Conservation (phyloP, 352 stramenopile genomes). For the Phytophthora ramorum region DNA sequence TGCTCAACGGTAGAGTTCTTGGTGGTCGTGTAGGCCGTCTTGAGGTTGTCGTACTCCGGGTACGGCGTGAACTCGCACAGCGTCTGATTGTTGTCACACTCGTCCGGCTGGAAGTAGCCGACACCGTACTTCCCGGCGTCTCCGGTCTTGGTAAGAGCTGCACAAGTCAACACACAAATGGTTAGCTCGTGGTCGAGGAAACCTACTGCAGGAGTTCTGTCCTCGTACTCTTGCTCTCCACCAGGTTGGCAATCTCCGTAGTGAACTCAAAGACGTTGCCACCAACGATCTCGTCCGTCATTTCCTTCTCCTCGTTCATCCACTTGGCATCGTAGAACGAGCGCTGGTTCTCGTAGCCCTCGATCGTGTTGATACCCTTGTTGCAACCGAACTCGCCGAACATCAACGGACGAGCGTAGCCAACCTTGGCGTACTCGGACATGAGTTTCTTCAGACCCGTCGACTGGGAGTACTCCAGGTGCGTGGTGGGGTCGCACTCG, state of each 20-base stretch:
- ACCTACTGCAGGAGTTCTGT: not conserved
- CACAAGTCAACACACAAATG: not conserved
- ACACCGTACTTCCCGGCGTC: constrained; percentile 69
- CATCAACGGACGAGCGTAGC: constrained; percentile 69
- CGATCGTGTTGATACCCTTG: constrained; percentile 64
- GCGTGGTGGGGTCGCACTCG: constrained; percentile 57
- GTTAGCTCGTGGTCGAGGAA: not conserved
- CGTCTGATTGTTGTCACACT: constrained; percentile 59
- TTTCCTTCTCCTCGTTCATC: constrained; percentile 80
- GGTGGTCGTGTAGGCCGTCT: constrained; percentile 57
- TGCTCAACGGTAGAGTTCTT: constrained; percentile 51
- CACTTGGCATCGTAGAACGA: constrained; percentile 70
- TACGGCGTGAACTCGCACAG: constrained; percentile 68
- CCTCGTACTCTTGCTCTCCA: constrained; percentile 39
- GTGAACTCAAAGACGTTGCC: constrained; percentile 85
- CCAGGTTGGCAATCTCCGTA: constrained; percentile 66
- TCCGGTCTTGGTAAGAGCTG: constrained; percentile 49
- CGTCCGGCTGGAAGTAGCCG: constrained; percentile 67
- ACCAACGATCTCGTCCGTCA: constrained; percentile 69
- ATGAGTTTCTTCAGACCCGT: constrained; percentile 70
- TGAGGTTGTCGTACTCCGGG: constrained; percentile 68
- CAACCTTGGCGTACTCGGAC: constrained; percentile 52
- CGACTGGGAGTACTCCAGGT: constrained; percentile 63
- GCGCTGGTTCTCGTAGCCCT: constrained; percentile 75
- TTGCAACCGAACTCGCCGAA: constrained; percentile 86